These are phyloP conservation scores for Rutidosis leptorrhynchoides DNA, from an alignment of 129 eudicot genomes.

Conservation along the genomic window DNA sequence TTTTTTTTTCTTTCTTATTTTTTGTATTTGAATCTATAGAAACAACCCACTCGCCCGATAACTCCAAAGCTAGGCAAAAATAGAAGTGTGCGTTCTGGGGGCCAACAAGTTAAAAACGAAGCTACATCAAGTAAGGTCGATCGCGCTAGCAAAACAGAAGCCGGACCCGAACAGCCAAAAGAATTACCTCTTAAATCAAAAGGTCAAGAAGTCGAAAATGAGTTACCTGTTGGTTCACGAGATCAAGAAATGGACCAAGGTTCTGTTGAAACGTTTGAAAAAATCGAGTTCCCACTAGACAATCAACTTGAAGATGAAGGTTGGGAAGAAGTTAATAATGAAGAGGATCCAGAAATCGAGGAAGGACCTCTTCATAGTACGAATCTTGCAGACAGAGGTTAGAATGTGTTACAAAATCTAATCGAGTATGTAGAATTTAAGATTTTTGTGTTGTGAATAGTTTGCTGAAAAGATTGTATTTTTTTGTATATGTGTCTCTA, in stretches of 20 bases:
- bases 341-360: slow-evolving; percentile 24
- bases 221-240: neutral
- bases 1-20: neutral
- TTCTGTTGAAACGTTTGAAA: slow-evolving; percentile 26
- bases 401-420: slow-evolving; percentile 13
- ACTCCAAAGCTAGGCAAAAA: slow-evolving; percentile 41
- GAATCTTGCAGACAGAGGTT: slow-evolving; percentile 46
- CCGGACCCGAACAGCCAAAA: slow-evolving; percentile 18
- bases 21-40: slow-evolving; percentile 10
- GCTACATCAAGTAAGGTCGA: slow-evolving; percentile 19
- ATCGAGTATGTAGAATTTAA: slow-evolving; percentile 19
- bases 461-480: slow-evolving; percentile 25
- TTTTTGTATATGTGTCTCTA: slow-evolving; percentile 10
- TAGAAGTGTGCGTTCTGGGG: slow-evolving; percentile 27
- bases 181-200: neutral
- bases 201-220: neutral
- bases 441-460: slow-evolving; percentile 43
- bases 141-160: slow-evolving; percentile 13
- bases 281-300: slow-evolving; percentile 11
- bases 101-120: slow-evolving; percentile 13
- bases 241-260: slow-evolving; percentile 25
- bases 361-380: slow-evolving; percentile 23
- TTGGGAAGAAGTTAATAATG: slow-evolving; percentile 21
- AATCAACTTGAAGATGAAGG: slow-evolving; percentile 33
- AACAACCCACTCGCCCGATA: slow-evolving; percentile 34